phyloP scores from a whole-genome alignment of 495 filamentous ascomycete species.

The Extremus antarcticus region DNA sequence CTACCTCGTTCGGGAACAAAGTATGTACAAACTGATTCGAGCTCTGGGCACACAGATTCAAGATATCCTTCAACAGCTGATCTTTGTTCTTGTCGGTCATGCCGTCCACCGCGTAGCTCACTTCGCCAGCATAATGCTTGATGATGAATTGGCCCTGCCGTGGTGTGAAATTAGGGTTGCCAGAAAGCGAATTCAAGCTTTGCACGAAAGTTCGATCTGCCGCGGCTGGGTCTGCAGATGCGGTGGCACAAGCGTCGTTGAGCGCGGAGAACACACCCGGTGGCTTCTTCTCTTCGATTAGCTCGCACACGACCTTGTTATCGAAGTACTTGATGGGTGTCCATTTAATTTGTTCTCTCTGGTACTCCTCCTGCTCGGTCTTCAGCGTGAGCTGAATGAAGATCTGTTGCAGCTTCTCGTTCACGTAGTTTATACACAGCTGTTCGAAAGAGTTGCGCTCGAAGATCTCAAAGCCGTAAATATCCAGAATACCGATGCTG shows the following conservation, averaged over 20 bases:
- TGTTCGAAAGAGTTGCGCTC: constrained; percentile 99
- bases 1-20: constrained; percentile 85
- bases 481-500: constrained; percentile 95
- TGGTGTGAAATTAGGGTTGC: constrained; percentile 81
- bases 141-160: constrained; percentile 95
- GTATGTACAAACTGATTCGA: constrained; percentile 74
- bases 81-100: constrained; percentile 99
- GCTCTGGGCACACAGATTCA: constrained; percentile 77
- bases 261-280: constrained; percentile 91
- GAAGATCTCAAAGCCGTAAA: constrained; percentile 99
- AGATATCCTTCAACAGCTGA: constrained; percentile 83
- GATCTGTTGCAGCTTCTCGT: constrained; percentile 98
- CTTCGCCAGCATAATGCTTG: constrained; percentile 98
- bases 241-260: constrained; percentile 96
- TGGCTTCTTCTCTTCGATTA: constrained; percentile 88
- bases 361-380: constrained; percentile 97
- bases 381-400: constrained; percentile 97
- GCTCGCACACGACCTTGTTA: constrained; percentile 96
- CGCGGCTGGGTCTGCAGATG: constrained; percentile 85
- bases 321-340: constrained; percentile 99
- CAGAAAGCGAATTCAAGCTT: constrained; percentile 73
- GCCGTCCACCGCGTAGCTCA: constrained; percentile 85
- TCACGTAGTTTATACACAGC: constrained; percentile 99
- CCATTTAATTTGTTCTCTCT: constrained; percentile 93
- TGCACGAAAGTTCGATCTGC: constrained; percentile 95